Conservation (phyloP, 352 stramenopile genomes). For the Globisporangium spiculum region DNA sequence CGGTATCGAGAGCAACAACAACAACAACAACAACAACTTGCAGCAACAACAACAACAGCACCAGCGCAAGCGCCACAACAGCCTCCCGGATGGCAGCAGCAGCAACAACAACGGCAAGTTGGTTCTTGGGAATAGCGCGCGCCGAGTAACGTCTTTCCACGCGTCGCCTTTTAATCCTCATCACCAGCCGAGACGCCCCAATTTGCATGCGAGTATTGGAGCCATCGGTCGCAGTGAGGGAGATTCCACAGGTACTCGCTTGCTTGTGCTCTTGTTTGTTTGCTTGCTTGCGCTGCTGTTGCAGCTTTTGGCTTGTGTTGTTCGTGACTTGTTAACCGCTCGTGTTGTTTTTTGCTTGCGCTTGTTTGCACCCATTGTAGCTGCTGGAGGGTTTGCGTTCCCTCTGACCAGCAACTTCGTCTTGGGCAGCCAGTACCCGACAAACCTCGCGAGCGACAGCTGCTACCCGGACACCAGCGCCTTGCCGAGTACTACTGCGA, state of each 20-base stretch:
- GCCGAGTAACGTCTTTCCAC: slow-evolving; percentile 13
- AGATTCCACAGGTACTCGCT: not conserved
- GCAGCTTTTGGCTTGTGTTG: not conserved
- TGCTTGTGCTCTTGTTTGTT: not conserved
- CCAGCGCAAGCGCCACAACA: slow-evolving; percentile 58
- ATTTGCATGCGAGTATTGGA: not conserved
- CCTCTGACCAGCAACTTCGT: not conserved
- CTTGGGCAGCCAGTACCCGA: too few relatives aligned
- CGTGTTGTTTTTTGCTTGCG: not conserved
- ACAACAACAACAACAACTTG: slow-evolving; percentile 3
- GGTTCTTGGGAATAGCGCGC: not conserved
- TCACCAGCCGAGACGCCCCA: not conserved
- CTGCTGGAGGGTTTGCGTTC: slow-evolving; percentile 8
- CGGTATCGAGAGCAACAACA: slow-evolving; percentile 17
- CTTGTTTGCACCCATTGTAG: not conserved
- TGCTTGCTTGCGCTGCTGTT: not conserved
- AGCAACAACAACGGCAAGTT: slow-evolving; percentile 10
- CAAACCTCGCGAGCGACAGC: not conserved
- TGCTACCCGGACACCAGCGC: not conserved
- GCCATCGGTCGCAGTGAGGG: not conserved
- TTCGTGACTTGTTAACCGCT: not conserved
- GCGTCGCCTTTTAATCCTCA: slow-evolving; percentile 11
- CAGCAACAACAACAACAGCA: slow-evolving; percentile 12
- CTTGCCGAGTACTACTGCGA: not conserved
- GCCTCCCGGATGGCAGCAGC: slow-evolving; percentile 25